Base-by-base conservation (phyloP, 2,329 filamentous ascomycete species). In the Xylaria sp. region DNA sequence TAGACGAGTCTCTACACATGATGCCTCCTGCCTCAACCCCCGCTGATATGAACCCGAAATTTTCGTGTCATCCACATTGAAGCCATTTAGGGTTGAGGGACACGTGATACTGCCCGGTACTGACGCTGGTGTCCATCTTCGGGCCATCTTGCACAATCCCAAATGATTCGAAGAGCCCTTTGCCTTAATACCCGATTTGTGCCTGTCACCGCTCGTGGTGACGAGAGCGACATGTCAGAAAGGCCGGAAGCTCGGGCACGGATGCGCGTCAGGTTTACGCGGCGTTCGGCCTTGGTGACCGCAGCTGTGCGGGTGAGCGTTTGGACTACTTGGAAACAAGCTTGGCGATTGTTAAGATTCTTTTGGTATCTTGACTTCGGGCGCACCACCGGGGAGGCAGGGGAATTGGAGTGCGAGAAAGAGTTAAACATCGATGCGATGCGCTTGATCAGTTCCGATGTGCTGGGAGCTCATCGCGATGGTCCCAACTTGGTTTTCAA, bases 111-210 rank as follows among this genome's bases (percentile, higher is more conserved):
- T 70, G 13, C 36, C 31, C 2, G 70, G 71, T 15, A 62, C 49
- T 43, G 65, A 66, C 20, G 70, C 69, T 15, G 70, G 66, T 6
- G 66, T 69, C 18, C 36, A 52, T n/a, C 63, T 69, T 23, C 72
- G 59, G 36, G 41, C 66, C 13, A 62, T 72, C 1, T 52, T 63
- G 31, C 70, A 72, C 55, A 33, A 62, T 48, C 28, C 67, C 3
- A 51, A 63, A 13, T 61, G 70, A 54, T 70, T 65, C 48, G 3
- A 43, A 4, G 36, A 59, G 33, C 28, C 28, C 28, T 28, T 25
- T 28, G 28, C 28, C 28, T 28, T 28, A 3, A 28, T 28, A 28
- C 3, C 25, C 25, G 25, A 4, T 2, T 28, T 2, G 28, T 28
- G 28, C 28, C 28, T 4, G 28, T 5, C 28, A 28, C 3, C 28